Base-by-base conservation (phyloP, 1,284 basidiomycete genomes). In the Fomitiporia mediterranea region DNA sequence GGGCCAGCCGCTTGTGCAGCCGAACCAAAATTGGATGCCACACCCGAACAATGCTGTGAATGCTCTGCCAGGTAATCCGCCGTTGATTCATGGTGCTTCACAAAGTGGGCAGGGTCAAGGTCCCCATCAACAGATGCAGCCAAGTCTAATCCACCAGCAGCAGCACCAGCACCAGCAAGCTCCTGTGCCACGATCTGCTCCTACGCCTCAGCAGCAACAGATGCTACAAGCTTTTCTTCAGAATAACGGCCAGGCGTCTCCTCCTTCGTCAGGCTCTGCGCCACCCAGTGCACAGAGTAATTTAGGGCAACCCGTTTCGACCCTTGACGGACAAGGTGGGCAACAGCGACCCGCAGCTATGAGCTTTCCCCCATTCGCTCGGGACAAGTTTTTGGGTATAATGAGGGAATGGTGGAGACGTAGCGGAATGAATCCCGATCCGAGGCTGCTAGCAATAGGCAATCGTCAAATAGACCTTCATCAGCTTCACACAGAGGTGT, bases 401-500 rank as follows among this genome's bases (percentile, higher is more conserved):
- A 13, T 46, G 25, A 23, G 30, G 25, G 44, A 46, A 13, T 46
- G 44, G 44, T 46, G 44, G 44, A 46, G 25, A 28, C 44, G 44
- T 15, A 30, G 27, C 13, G 44, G 44, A 4, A 46, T 46, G 25
- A 46, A 30, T 13, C 25, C 25, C 13, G 25, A 46, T 30, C 23
- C 8, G 6, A 23, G 25, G n/a, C 11, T 46, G 25, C 27, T 46
- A 46, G 30, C 44, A 8, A 46, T 46, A 15, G 44, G 44, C 25
- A 40, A 52, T 46, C 50, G 56, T 9, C 28, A 73, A 72, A 76
- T 89, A 21, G 83, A 85, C 63, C 65, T 87, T 25, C 74, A 82
- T 66, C 61, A 67, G 32, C 67, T 89, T 40, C 84, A 89, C 64
- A 65, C 66, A 44, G 65, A 75, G 40, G 84, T 89, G 19, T 74